phyloP scores from a whole-genome alignment of 768 basidiomycete species.

The Phaeolepiota aurea region DNA sequence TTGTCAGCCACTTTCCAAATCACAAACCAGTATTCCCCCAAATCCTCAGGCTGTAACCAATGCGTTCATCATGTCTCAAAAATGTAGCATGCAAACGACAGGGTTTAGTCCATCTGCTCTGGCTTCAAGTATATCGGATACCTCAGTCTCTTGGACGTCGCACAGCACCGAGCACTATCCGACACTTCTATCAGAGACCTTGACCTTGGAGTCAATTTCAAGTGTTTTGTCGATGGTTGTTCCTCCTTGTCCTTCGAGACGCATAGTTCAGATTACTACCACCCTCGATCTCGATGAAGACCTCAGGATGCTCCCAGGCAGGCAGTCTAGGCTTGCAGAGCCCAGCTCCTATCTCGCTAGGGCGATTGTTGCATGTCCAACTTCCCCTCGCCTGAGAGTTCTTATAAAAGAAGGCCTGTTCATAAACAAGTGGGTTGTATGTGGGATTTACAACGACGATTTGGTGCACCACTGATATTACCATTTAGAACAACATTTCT shows the following conservation, averaged over 20 bases:
- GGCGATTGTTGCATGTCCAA: slow-evolving; percentile 26
- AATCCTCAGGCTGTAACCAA: no score
- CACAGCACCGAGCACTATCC: no score
- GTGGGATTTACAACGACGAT: slow-evolving; percentile 6
- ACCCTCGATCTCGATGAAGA: slow-evolving; percentile 21
- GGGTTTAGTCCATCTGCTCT: no score
- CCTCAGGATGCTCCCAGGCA: slow-evolving; percentile 18
- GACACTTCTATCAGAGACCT: slow-evolving; percentile 22
- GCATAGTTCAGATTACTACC: slow-evolving; percentile 15
- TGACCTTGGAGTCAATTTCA: slow-evolving; percentile 25
- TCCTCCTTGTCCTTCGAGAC: slow-evolving; percentile 19
- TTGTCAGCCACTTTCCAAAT: no score
- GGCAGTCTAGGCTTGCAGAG: no score
- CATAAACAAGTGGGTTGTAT: slow-evolving; percentile 32
- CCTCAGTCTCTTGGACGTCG: no score
- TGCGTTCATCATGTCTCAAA: no score
- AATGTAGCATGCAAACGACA: no score
- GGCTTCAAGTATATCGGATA: no score
- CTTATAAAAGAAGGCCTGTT: slow-evolving; percentile 29
- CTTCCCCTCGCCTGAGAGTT: slow-evolving; percentile 26
- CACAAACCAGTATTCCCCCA: no score
- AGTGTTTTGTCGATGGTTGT: slow-evolving; percentile 14
- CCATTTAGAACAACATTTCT: not conserved
- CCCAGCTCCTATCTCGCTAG: no score
- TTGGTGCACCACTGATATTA: no score